Evolutionary conservation across 345 rosid species (phyloP), one percentile per base, ranked within the genome.

Genomic region (Mangifera indica): DNA sequence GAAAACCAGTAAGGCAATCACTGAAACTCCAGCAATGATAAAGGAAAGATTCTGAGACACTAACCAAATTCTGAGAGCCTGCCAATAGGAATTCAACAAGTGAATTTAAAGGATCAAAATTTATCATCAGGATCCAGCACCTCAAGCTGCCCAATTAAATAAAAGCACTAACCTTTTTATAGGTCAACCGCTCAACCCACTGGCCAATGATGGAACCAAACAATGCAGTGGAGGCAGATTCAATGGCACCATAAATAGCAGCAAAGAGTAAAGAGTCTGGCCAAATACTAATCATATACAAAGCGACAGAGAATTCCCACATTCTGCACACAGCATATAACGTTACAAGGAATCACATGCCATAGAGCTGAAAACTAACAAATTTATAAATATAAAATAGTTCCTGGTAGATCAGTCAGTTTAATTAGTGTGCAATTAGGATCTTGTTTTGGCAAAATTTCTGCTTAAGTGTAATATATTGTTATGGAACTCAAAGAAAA

Each of bases 301-400:
- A 78, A 78, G 87, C 95, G 20, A 94, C 97, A 2, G 93, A 86
- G 80, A 94, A 94, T 71, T 92, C 97, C 98, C 98, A 92, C 83
- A 91, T 90, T 77, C 97, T 94, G 92, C 69, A 81, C 63, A 67
- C 17, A 67, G 60, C 21, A 59, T 37, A 7, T 56, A 21, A 26
- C 24, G 42, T 49, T 54, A 32, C 51, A 40, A 2, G 15, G 13
- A 57, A 62, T 5, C 22, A 11, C 10, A 22, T 24, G 4, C 46
- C 15, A 32, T 61, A 18, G 9, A 61, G 45, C 18, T 14, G 14
- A 20, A 55, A 37, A 42, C 45, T 49, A 49, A 17, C 4, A 49
- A 46, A 46, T 4, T 3, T 13, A 18, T 15, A 22, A 10, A 69
- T 15, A 45, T 17, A 17, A 46, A 65, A 65, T 34, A 37, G 42